phyloP scores from a whole-genome alignment of 2,329 filamentous ascomycete genomes.

The Phialocephala sp. region DNA sequence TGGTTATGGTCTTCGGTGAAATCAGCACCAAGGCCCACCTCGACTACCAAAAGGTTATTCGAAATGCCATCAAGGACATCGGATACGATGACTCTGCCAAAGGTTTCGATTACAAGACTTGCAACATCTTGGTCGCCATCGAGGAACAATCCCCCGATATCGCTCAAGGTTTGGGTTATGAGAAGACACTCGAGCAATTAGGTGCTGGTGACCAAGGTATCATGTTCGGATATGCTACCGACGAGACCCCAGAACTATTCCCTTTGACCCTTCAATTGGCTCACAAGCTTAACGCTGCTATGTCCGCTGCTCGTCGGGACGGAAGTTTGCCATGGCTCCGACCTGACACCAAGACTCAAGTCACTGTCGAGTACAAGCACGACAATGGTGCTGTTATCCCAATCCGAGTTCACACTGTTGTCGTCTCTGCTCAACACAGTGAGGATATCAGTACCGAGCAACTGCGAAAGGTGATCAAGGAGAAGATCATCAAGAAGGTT shows the following conservation, averaged over 20 bases:
- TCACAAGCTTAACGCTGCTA: constrained; percentile 96
- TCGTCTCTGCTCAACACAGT: constrained; percentile 94
- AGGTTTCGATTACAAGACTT: constrained; percentile 99
- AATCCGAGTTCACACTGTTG: constrained; percentile 91
- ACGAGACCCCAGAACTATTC: constrained; percentile 97
- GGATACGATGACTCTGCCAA: constrained; percentile 97
- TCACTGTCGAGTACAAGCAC: constrained; percentile 98
- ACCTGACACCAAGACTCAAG: constrained; percentile 99
- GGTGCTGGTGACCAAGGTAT: constrained; percentile 99
- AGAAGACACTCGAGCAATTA: constrained; percentile 95
- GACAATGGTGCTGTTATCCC: constrained; percentile 93
- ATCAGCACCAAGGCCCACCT: constrained; percentile 95
- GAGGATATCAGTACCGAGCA: constrained; percentile 87
- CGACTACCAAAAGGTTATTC: constrained; percentile 98
- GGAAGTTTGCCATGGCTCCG: constrained; percentile 91
- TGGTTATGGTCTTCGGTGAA: constrained; percentile 99
- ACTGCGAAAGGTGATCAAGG: constrained; percentile 91
- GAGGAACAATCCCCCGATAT: constrained; percentile 99
- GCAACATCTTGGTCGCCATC: constrained; percentile 97
- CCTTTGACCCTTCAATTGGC: constrained; percentile 92
- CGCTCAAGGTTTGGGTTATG: constrained; percentile 98
- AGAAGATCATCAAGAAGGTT: constrained; percentile 96
- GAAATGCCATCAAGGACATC: constrained; percentile 94
- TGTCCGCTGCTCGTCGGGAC: constrained; percentile 87
- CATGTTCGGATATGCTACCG: constrained; percentile 99